Conservation (phyloP, 2,329 filamentous ascomycete species). For the Sporothrix brasiliensis region DNA sequence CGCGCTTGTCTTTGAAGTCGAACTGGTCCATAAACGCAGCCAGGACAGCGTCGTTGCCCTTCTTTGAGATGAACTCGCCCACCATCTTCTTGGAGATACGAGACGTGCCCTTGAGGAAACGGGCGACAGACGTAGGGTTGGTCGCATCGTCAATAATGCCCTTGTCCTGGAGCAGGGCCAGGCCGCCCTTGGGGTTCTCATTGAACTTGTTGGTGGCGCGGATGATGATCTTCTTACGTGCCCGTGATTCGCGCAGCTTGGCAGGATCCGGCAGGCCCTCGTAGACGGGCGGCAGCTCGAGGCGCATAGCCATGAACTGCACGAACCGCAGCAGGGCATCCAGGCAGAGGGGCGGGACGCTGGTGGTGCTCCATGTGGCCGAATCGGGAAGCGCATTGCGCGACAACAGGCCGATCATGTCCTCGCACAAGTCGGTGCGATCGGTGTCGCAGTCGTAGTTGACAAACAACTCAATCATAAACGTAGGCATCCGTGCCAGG, state of each 20-base stretch:
- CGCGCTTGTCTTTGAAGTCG: constrained; percentile 80
- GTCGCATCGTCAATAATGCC: constrained; percentile 79
- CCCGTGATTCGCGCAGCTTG: constrained; percentile 69
- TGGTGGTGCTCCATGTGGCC: constrained; percentile 98
- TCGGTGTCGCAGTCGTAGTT: constrained; percentile 98
- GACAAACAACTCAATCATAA: constrained; percentile 92
- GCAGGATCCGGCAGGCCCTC: constrained; percentile 69
- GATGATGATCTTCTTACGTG: constrained; percentile 84
- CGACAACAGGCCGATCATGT: constrained; percentile 89
- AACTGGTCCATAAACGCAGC: constrained; percentile 84
- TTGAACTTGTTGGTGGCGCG: constrained; percentile 90
- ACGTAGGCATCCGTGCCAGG: constrained; percentile 87
- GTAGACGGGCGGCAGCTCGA: constrained; percentile 68
- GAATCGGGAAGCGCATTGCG: constrained; percentile 96
- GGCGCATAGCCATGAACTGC: constrained; percentile 84
- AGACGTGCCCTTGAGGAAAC: constrained; percentile 83
- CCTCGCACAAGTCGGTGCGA: constrained; percentile 87
- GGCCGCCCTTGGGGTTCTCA: constrained; percentile 85
- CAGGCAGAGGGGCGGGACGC: constrained; percentile 90
- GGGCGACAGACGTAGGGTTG: constrained; percentile 77
- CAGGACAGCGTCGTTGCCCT: constrained; percentile 80
- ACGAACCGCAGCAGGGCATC: constrained; percentile 90
- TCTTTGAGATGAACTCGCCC: constrained; percentile 92
- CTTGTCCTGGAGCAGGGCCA: constrained; percentile 81
- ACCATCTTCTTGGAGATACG: constrained; percentile 87